Base-by-base conservation (phyloP, 2,329 filamentous ascomycete species). In the Orbilia javanica region DNA sequence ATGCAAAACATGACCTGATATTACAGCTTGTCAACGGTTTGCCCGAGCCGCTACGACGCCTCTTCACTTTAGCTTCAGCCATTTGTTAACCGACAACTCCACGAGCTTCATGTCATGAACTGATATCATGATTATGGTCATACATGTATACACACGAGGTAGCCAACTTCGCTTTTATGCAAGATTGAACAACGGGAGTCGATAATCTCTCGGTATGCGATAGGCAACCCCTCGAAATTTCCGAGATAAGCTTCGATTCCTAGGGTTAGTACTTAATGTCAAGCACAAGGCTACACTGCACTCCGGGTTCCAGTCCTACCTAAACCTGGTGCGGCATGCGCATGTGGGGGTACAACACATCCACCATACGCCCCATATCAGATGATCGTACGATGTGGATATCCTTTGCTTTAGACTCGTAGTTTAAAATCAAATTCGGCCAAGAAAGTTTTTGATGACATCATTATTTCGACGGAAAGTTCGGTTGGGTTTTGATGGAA, bases 61-160 rank as follows among this genome's bases (percentile, higher is more conserved):
- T 18, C 42, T 20, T 44, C 6, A 20, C 42, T 5, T 44, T 44
- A 44, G 42, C 42, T 44, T 44, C 42, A 44, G 42, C 42, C 42
- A 20, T 13, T 13, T 11, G 36, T 6, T 44, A 44, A 20, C 42
- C 42, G 42, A 20, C 15, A 6, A 18, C 3, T 20, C 15, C 5
- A 2, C 7, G 5, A 10, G 31, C 4, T 34, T 34, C 31, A 39
- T 44, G 42, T 18, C 42, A 50, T 50, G 46, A 50, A 27, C 46
- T 53, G 25, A n/a, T n/a, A n/a, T n/a, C n/a, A n/a, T n/a, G n/a
- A 53, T 31, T 53, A 53, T 53, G 50, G 31, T 29, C 25, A 15
- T 31, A 53, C 31, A 27, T 18, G n/a, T 15, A 15, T 31, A 53
- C 31, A 27, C 8, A 29, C 5, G n/a, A 44, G 42, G 15, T 44